These are phyloP conservation scores for Andrographis paniculata DNA, from an alignment of 305 asterid genomes.

Conservation along the genomic window DNA sequence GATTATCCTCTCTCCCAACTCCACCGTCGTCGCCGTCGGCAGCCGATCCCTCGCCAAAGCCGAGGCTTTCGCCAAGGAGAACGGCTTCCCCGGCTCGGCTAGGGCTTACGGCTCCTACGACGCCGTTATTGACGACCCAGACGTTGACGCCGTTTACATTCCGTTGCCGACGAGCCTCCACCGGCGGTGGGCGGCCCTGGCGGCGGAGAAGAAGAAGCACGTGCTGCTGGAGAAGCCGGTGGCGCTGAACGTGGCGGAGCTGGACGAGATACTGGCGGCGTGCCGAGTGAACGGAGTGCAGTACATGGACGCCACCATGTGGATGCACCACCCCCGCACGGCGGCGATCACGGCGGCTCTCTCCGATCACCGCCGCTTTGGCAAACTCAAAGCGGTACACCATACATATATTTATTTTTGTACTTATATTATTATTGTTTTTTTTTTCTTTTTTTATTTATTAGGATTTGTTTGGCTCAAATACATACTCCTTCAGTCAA, in stretches of 20 bases:
- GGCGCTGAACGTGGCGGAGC: conserved; percentile 29
- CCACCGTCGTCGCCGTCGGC: conserved; percentile 38
- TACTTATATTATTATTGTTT: no score
- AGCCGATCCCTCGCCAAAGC: conserved; percentile 41
- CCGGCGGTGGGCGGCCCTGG: conserved; percentile 32
- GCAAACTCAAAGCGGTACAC: conserved; percentile 30
- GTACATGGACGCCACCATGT: conserved; percentile 44
- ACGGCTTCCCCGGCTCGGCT: conserved; percentile 29
- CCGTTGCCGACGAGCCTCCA: conserved; percentile 41
- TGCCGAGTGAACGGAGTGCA: conserved; percentile 38
- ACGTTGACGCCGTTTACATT: conserved; percentile 35
- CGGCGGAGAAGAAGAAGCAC: conserved; percentile 35
- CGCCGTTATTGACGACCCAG: conserved; percentile 29
- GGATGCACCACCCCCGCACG: conserved; percentile 48
- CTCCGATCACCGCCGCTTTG: conserved; percentile 22
- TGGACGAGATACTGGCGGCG: conserved; percentile 31
- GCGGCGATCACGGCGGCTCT: conserved; percentile 28
- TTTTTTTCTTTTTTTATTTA: no score
- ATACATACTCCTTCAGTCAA: no score
- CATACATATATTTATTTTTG: no score
- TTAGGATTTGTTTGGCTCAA: no score
- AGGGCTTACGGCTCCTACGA: conserved; percentile 30
- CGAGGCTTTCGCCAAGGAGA: conserved; percentile 23
- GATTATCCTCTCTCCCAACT: conserved; percentile 30
- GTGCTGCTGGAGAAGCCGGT: conserved; percentile 42